These are phyloP conservation scores for Globisporangium sylvaticum DNA, from an alignment of 352 stramenopile genomes.

Conservation along the genomic window DNA sequence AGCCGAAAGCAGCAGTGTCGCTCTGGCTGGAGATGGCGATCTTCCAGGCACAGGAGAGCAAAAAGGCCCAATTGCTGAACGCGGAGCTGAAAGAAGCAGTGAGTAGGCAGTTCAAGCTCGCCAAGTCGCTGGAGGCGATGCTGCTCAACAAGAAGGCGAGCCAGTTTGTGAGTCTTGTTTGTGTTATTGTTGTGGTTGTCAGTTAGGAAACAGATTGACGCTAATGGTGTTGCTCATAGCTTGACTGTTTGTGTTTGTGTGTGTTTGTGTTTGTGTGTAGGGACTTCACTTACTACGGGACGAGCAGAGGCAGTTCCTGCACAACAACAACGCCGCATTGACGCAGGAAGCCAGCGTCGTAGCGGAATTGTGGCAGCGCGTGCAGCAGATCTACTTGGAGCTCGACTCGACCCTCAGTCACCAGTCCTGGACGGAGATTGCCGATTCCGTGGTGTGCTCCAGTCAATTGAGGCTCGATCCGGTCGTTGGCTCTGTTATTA, in stretches of 20 bases:
- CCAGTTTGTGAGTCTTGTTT: conserved; percentile 13
- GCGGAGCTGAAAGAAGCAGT: conserved; percentile 34
- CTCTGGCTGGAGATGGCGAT: conserved; percentile 41
- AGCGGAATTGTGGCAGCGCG: not conserved
- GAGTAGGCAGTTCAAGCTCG: conserved; percentile 32
- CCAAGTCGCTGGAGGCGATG: conserved; percentile 35
- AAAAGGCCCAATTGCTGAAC: conserved; percentile 38
- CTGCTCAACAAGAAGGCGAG: conserved; percentile 19
- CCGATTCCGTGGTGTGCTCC: not conserved
- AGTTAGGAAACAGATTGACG: no score
- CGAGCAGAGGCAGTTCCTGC: conserved; percentile 3
- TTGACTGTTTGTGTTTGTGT: no score
- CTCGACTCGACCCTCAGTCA: not conserved
- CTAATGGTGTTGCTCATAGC: no score
- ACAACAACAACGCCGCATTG: not conserved
- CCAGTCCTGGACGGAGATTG: not conserved
- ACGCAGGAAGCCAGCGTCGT: not conserved
- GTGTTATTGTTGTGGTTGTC: no score
- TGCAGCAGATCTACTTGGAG: not conserved
- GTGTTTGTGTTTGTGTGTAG: not conserved
- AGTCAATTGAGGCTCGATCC: conserved; percentile 1
- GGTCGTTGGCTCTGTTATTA: not conserved
- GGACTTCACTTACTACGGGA: conserved; percentile 5
- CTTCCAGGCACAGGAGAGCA: conserved; percentile 32
- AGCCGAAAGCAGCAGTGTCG: conserved; percentile 8